Percentiles rank a stretch among this genome's conserved stretches.
These are phyloP conservation scores for Pisolithus albus DNA, from an alignment of 768 basidiomycete genomes.

Conservation along the genomic window DNA sequence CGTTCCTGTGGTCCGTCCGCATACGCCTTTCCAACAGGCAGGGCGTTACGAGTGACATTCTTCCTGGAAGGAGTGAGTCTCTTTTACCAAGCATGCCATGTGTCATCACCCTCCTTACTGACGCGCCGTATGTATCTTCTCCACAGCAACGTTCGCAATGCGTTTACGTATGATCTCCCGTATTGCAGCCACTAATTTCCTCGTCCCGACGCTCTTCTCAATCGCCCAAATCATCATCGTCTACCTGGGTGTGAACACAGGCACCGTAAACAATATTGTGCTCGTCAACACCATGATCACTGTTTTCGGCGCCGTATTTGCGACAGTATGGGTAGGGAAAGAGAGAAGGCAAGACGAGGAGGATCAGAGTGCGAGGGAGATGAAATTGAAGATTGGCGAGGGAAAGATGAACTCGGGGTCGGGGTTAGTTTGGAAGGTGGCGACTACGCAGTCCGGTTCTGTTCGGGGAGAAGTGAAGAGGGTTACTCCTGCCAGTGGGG, in stretches of 20 bases:
- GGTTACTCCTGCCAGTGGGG: too few species aligned
- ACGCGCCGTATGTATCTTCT: not conserved
- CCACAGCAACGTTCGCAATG: conserved; percentile 14
- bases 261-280: conserved; percentile 20
- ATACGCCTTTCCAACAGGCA: conserved; percentile 3
- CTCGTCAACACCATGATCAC: conserved; percentile 26
- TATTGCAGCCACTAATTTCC: conserved; percentile 28
- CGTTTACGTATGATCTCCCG: conserved; percentile 22
- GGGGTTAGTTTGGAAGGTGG: not conserved
- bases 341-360: not conserved
- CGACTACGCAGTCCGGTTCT: not conserved
- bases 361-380: not conserved
- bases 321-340: conserved; percentile 22
- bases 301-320: conserved; percentile 28
- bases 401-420: not conserved
- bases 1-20: conserved; percentile 24
- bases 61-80: not conserved
- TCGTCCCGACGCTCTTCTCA: conserved; percentile 27
- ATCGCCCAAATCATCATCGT: conserved; percentile 25
- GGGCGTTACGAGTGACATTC: conserved; percentile 1
- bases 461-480: too few species aligned
- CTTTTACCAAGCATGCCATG: too few species aligned
- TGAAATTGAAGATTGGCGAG: not conserved
- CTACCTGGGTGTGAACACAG: conserved; percentile 17
- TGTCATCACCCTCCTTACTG: not conserved